These are phyloP conservation scores for Calonectria fujianensis DNA, from an alignment of 2,329 filamentous ascomycete genomes.

Conservation along the genomic window DNA sequence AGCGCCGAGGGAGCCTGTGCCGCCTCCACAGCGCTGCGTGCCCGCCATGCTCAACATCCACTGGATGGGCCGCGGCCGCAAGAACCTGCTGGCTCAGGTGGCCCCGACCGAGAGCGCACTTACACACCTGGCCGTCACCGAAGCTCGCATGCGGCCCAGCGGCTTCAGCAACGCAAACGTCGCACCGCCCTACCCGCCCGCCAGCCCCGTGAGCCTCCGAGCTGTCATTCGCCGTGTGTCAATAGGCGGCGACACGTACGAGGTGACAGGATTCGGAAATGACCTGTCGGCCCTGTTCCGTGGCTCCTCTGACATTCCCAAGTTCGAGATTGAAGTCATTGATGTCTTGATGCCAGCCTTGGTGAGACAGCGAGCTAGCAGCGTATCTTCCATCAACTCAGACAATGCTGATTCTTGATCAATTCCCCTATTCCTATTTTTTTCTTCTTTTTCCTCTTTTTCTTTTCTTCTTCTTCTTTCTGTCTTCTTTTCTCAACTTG, in stretches of 20 bases:
- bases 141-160: constrained; percentile 47
- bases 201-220: constrained; percentile 24
- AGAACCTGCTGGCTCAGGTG: constrained; percentile 56
- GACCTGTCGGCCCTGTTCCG: constrained; percentile 53
- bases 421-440: background rate
- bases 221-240: constrained; percentile 50
- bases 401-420: constrained; percentile 9
- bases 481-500: background rate
- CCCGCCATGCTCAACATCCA: constrained; percentile 54
- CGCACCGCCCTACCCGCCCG: constrained; percentile 32
- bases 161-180: constrained; percentile 38
- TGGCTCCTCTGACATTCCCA: constrained; percentile 46
- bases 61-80: constrained; percentile 56
- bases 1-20: background rate
- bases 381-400: constrained; percentile 5
- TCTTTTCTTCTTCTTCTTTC: background rate
- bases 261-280: constrained; percentile 53
- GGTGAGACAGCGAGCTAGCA: constrained; percentile 9
- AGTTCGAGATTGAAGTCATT: constrained; percentile 50
- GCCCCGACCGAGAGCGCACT: constrained; percentile 60
- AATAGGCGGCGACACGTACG: constrained; percentile 49
- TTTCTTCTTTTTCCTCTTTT: background rate
- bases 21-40: constrained; percentile 20
- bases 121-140: constrained; percentile 44
- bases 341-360: constrained; percentile 15